phyloP scores from a whole-genome alignment of 2,329 filamentous ascomycete species.

The Fusarium annulatum region DNA sequence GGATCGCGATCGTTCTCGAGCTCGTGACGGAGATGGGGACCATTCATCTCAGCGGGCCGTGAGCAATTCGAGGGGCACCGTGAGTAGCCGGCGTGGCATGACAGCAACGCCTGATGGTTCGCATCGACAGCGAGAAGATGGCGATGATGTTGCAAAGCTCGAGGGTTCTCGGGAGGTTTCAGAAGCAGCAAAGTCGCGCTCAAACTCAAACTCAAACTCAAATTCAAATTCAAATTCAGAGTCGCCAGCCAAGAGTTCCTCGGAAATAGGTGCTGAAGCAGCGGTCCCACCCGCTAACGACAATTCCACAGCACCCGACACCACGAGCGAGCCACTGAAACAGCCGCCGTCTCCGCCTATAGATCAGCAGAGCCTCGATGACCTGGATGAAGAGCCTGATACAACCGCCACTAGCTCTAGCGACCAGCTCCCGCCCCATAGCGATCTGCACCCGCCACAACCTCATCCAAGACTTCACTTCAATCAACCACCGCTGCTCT shows the following conservation, averaged over 20 bases:
- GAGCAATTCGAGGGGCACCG: conserved; percentile 39
- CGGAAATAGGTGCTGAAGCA: conserved; percentile 22
- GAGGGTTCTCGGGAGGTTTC: conserved; percentile 17
- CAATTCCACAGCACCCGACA: conserved; percentile 25
- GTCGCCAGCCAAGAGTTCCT: conserved; percentile 17
- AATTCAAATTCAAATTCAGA: conserved; percentile 13
- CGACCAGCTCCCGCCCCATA: conserved; percentile 36
- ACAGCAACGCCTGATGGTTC: conserved; percentile 32
- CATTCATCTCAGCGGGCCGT: conserved; percentile 31
- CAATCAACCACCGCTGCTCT: conserved; percentile 34
- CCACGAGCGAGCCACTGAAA: conserved; percentile 36
- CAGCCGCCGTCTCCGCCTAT: conserved; percentile 32
- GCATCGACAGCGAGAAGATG: conserved; percentile 22
- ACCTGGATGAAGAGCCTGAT: conserved; percentile 31
- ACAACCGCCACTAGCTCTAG: conserved; percentile 41
- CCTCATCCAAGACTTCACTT: conserved; percentile 30
- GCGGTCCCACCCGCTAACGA: conserved; percentile 38
- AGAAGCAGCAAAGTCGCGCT: conserved; percentile 15
- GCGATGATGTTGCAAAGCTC: conserved; percentile 17
- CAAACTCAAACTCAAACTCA: conserved; percentile 6
- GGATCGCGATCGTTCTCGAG: conserved; percentile 40
- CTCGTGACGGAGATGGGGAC: conserved; percentile 31
- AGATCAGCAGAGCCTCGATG: conserved; percentile 37
- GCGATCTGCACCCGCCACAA: conserved; percentile 42
- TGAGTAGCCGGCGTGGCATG: conserved; percentile 33